Evolutionary conservation across 805 yeast species (phyloP).

Genomic region (Wickerhamomyces bovis): DNA sequence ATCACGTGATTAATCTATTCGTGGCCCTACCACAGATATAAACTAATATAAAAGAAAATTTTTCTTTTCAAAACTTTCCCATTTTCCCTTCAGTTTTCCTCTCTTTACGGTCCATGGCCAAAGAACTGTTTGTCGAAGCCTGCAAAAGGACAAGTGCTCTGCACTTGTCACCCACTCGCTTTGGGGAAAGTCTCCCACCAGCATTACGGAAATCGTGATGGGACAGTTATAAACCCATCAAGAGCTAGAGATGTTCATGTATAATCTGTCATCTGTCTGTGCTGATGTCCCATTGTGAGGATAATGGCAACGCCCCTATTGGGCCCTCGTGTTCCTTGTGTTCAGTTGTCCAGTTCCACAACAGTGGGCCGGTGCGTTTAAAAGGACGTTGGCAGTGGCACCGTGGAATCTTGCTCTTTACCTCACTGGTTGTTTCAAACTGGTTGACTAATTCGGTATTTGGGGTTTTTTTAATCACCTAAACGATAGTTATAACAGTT

Average conservation of each 20-base stretch:
- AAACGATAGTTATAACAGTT: constrained; percentile 77
- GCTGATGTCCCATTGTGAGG: background rate
- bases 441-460: constrained; percentile 47
- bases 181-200: constrained; percentile 92
- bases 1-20: background rate
- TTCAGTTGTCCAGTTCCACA: background rate
- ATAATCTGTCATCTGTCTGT: background rate
- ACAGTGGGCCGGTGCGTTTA: background rate
- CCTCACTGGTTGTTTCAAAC: background rate
- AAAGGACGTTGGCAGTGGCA: background rate
- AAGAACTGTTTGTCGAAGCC: constrained; percentile 78
- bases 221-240: constrained; percentile 35
- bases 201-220: constrained; percentile 57
- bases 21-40: background rate
- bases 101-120: constrained; percentile 50
- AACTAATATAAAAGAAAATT: background rate
- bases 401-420: background rate
- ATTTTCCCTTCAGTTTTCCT: background rate
- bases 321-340: constrained; percentile 13
- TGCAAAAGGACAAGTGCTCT: constrained; percentile 38
- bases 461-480: constrained; percentile 42
- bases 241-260: constrained; percentile 3
- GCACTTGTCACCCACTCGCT: constrained; percentile 34
- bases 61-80: background rate
- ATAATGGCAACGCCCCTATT: constrained; percentile 17